Evolutionary conservation across 1,139 yeast genomes (phyloP), one percentile per base, ranked within the genome.

Genomic region (Yamadazyma conglobata): DNA sequence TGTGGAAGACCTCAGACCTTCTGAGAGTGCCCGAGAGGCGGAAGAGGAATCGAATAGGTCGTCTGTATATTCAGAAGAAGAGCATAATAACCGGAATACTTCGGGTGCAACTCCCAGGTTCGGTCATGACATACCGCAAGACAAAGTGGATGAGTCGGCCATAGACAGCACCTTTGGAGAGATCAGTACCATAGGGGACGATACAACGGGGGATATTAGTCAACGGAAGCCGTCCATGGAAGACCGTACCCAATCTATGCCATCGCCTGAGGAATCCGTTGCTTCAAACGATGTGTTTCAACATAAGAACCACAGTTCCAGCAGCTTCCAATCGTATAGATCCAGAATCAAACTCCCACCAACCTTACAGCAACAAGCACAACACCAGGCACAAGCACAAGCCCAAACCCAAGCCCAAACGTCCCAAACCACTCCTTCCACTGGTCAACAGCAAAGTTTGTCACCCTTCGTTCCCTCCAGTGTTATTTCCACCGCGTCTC

Each of bases 341-440:
- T 52, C 64, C 3, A 42, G 67, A 28, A 58, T 61, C 19, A 60
- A 56, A 35, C 43, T 61, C 13, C 68, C 67, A 10, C 48, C 52
- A 8, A 40, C 37, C 10, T 28, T 40, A 10, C 50, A 41, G 30
- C 30, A 34, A 2, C 43, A 37, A 22, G 24, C 32, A 5, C 37
- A 39, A 19, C 30, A 29, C 6, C 32, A 30, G 10, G 31, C 34
- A n/a, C 27, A 23, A 10, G 19, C 25, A n/a, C n/a, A n/a, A n/a
- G 28, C 25, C 2, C 24, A 24, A 24, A 12, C 15, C 10, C 31
- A 13, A 10, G n/a, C 26, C 5, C 10, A 20, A 19, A 19, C 4
- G 10, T 8, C 22, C 22, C 22, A 25, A 8, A 13, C 23, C 8
- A 14, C 24, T 6, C 15, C 6, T n/a, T n/a, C n/a, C n/a, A n/a